Base-by-base conservation (phyloP, 2,329 filamentous ascomycete species). In the Rhynchosporium secalis region DNA sequence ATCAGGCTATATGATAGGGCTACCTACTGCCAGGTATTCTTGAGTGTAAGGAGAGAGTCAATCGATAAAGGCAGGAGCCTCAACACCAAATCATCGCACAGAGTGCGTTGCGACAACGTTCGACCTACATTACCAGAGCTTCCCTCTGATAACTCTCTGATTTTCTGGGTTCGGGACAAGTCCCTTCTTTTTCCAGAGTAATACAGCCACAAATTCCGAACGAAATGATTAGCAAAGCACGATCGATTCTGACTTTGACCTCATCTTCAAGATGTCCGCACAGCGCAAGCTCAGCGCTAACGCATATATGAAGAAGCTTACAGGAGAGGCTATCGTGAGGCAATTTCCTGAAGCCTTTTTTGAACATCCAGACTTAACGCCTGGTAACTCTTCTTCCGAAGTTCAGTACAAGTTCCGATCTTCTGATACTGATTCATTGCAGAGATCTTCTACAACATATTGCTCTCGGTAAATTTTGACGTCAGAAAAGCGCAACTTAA, bases 361-460 rank as follows among this genome's bases (percentile, higher is more conserved):
- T 26, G 36, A 54, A 29, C 33, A 54, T 12, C 51, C 51, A 2
- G 15, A 41, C 4, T 10, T 54, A 26, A 54, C 51, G 4, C 51
- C 51, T 1, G 36, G 51, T 54, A 20, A 54, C 33, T 54, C 5
- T 12, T 10, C 31, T n/a, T 40, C 8, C 5, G 12, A 20, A 28
- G 3, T 54, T 4, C 20, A 5, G n/a, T 8, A 20, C 36, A 20
- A 29, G 12, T 40, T 6, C 6, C 4, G 2, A 6, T 26, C 5
- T 20, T 6, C 51, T 52, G 12, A 54, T 13, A 3, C 36, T 38
- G 4, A 20, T 40, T 7, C 40, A 10, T 9, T 8, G 8, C 10
- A 54, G 51, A 54, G 10, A 54, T 2, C 7, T 54, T 54, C n/a
- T 54, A 41, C 33, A 20, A 54, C 7, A 54, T 54, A 9, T 29